Conservation (phyloP, 306 rosid species). For the Vigna radiata region DNA sequence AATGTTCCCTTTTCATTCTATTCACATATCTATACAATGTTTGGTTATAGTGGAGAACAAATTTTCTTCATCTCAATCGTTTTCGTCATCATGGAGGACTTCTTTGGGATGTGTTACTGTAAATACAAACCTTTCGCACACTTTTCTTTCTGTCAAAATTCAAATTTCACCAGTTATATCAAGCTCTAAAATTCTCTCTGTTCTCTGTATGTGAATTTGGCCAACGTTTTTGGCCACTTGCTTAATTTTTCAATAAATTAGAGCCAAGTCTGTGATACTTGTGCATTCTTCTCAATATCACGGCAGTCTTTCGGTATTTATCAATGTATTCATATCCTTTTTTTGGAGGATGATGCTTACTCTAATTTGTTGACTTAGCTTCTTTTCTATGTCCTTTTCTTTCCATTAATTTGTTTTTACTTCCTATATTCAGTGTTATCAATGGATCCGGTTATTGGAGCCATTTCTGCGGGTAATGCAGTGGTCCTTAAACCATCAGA, state of each 20-base stretch:
- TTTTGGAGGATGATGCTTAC: not conserved
- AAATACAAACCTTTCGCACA: not conserved
- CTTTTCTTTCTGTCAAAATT: not conserved
- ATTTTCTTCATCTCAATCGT: not conserved
- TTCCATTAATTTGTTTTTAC: constrained; percentile 15
- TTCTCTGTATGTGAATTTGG: not conserved
- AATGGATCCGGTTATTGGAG: constrained; percentile 85
- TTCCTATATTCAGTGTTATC: constrained; percentile 67
- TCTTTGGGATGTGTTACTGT: not conserved
- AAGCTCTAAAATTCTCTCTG: not conserved
- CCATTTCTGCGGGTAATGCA: constrained; percentile 77
- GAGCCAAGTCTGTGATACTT: constrained; percentile 13
- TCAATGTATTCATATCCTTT: too few relatives aligned
- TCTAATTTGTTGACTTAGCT: constrained; percentile 4
- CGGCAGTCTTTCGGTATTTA: constrained; percentile 9
- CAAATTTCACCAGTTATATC: constrained; percentile 3
- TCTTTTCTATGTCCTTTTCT: constrained; percentile 27
- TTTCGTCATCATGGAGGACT: not conserved
- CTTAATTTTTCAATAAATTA: not conserved
- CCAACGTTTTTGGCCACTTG: not conserved
- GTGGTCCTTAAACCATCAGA: constrained; percentile 90
- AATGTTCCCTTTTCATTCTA: constrained; percentile 24
- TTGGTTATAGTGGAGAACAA: constrained; percentile 6
- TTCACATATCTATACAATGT: not conserved
- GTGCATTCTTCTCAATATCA: constrained; percentile 28